Evolutionary conservation across 75 land plant species (phyloP).

Genomic region (Sequoia sempervirens): DNA sequence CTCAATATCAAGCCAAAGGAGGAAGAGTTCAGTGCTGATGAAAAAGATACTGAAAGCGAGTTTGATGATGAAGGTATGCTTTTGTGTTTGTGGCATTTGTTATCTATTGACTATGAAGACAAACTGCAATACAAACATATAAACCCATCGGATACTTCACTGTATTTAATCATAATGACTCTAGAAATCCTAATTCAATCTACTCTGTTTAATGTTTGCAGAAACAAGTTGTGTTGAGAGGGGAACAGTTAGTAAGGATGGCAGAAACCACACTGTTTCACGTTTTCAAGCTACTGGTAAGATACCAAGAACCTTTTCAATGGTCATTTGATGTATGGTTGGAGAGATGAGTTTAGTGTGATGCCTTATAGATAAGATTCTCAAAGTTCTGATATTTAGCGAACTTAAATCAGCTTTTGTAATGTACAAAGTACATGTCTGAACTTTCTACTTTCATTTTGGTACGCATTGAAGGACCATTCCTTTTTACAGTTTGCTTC

Average conservation of each 20-base stretch:
- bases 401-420: not conserved
- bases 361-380: not conserved
- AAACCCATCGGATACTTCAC: not conserved
- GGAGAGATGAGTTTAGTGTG: not conserved
- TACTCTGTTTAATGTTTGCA: slow-evolving; percentile 13
- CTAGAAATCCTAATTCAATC: slow-evolving; percentile 16
- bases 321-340: not conserved
- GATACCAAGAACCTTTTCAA: not conserved
- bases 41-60: slow-evolving; percentile 59
- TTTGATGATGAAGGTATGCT: slow-evolving; percentile 58
- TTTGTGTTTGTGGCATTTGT: not conserved
- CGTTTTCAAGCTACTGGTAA: slow-evolving; percentile 9
- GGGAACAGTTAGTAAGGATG: slow-evolving; percentile 9
- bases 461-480: not conserved
- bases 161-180: slow-evolving; percentile 4
- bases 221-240: slow-evolving; percentile 15
- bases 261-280: not conserved
- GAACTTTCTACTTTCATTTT: not conserved
- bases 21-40: slow-evolving; percentile 80
- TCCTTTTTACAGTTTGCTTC: not conserved
- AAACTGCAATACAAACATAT: not conserved
- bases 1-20: slow-evolving; percentile 65
- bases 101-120: not conserved
- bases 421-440: not conserved
- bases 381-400: not conserved